phyloP scores from a whole-genome alignment of 106 monocot genomes.

The Dactylorhiza incarnata region DNA sequence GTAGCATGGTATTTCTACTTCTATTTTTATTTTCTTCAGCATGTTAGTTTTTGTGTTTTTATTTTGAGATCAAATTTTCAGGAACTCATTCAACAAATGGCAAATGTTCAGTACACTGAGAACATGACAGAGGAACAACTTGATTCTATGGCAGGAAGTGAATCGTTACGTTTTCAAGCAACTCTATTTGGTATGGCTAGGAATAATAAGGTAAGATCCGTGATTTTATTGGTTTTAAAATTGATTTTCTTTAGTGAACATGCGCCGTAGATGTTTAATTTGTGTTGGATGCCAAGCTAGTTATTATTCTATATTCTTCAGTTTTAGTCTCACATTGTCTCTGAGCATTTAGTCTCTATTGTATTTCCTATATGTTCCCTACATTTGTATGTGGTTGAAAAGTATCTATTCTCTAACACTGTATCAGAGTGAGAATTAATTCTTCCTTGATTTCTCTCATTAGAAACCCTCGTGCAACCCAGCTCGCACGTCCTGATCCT shows the following conservation, averaged over 20 bases:
- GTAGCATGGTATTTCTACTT: not conserved
- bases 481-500: too few species aligned
- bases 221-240: not conserved
- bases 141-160: conserved; percentile 98
- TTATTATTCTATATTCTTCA: too few species aligned
- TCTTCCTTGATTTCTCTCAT: too few species aligned
- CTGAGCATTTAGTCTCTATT: too few species aligned
- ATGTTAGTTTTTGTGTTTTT: not conserved
- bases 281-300: too few species aligned
- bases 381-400: too few species aligned
- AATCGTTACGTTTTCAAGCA: conserved; percentile 72
- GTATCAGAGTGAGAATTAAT: too few species aligned
- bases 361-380: too few species aligned
- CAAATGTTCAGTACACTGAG: conserved; percentile 91
- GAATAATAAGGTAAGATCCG: conserved; percentile 68
- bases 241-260: not conserved
- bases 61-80: conserved; percentile 18
- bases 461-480: too few species aligned
- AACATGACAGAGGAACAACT: conserved; percentile 99
- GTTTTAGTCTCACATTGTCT: too few species aligned
- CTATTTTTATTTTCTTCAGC: not conserved
- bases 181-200: conserved; percentile 73
- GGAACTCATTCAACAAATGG: conserved; percentile 99
- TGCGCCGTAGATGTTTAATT: too few species aligned
- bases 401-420: too few species aligned